phyloP scores from a whole-genome alignment of 2,329 filamentous ascomycete genomes.

The Aureobasidium uvarum region DNA sequence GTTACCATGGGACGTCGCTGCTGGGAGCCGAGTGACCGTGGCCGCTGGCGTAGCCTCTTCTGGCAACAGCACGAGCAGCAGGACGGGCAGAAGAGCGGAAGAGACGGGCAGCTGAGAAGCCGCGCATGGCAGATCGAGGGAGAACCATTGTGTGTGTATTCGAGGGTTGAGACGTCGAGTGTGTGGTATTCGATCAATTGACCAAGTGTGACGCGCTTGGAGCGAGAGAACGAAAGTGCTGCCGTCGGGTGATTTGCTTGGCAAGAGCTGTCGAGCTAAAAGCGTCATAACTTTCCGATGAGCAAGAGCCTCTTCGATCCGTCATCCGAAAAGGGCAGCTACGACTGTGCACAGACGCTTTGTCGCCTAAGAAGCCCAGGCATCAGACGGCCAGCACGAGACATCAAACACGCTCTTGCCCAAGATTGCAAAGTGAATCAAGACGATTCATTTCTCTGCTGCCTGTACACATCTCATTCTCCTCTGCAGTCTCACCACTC shows the following conservation, averaged over 20 bases:
- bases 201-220: constrained; percentile 7
- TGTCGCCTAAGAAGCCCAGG: background rate
- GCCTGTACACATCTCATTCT: background rate
- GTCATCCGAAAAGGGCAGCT: constrained; percentile 2
- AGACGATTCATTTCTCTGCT: background rate
- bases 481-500: background rate
- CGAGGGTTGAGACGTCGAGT: background rate
- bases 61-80: constrained; percentile 35
- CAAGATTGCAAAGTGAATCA: background rate
- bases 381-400: background rate
- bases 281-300: constrained; percentile 7
- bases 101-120: constrained; percentile 39
- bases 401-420: constrained; percentile 1
- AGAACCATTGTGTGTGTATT: constrained; percentile 43
- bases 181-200: constrained; percentile 23
- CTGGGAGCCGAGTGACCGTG: constrained; percentile 31
- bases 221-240: background rate
- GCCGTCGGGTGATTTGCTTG: background rate
- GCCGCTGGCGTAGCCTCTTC: constrained; percentile 43
- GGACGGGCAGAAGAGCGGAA: constrained; percentile 39
- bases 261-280: background rate
- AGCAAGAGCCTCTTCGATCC: background rate
- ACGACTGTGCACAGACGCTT: background rate
- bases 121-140: constrained; percentile 40
- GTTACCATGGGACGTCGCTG: constrained; percentile 46